Evolutionary conservation across 2,329 filamentous ascomycete species (phyloP).

Genomic region (Aspergillaceae sp.): DNA sequence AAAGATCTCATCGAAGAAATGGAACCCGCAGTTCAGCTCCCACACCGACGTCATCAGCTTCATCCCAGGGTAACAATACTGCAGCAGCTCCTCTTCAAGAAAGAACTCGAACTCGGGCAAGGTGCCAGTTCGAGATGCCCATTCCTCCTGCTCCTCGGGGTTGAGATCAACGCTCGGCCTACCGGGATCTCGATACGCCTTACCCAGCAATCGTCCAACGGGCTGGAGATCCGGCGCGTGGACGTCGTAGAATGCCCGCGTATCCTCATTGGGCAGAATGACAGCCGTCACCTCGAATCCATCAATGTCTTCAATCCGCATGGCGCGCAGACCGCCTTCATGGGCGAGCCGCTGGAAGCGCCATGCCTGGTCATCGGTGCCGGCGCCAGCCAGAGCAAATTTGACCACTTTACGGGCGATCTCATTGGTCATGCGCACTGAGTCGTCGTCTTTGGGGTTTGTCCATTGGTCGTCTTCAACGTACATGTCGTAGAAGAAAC

Average conservation of each 20-base stretch:
- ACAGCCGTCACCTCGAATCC: conserved; percentile 55
- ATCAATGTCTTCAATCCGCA: conserved; percentile 42
- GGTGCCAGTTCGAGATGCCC: conserved; percentile 12
- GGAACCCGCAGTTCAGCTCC: conserved; percentile 51
- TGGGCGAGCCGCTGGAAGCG: conserved; percentile 32
- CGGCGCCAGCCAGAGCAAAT: conserved; percentile 42
- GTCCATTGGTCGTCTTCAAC: conserved; percentile 36
- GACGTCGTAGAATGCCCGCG: conserved; percentile 41
- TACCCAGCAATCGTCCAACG: conserved; percentile 47
- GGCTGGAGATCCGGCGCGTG: conserved; percentile 39
- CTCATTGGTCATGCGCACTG: conserved; percentile 35
- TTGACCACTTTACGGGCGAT: conserved; percentile 44
- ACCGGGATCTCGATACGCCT: conserved; percentile 40
- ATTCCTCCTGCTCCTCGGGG: conserved; percentile 22
- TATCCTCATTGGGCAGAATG: conserved; percentile 36
- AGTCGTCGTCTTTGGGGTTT: conserved; percentile 18
- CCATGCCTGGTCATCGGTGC: conserved; percentile 28
- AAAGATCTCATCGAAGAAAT: conserved; percentile 54
- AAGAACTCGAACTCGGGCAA: conserved; percentile 49
- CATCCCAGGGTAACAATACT: conserved; percentile 55
- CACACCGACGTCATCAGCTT: conserved; percentile 51
- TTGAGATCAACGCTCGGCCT: conserved; percentile 31
- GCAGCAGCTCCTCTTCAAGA: conserved; percentile 55
- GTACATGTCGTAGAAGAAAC: conserved; percentile 38
- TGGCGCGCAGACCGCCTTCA: conserved; percentile 31